A percentile compares a stretch with the other conserved stretches of the same genome.
These are phyloP conservation scores for Suillus hirtellus DNA, from an alignment of 768 basidiomycete species.

Conservation along the genomic window DNA sequence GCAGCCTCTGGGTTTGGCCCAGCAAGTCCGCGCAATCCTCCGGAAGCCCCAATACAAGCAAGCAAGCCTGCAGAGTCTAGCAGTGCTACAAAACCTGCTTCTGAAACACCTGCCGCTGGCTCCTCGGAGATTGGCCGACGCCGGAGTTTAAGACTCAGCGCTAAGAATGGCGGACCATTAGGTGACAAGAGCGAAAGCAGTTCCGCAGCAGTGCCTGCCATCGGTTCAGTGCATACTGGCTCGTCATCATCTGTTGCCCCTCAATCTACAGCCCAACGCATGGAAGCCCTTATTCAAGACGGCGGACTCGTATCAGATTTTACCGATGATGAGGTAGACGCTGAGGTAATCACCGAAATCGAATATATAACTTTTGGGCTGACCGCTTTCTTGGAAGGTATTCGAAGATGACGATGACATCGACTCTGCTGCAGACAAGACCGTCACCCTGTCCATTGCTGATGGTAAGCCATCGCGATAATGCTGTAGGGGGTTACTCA, in stretches of 20 bases:
- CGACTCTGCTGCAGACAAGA: slow-evolving; percentile 76
- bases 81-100: slow-evolving; percentile 29
- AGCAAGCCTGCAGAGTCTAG: slow-evolving; percentile 19
- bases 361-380: slow-evolving; percentile 13
- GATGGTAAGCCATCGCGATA: slow-evolving; percentile 54
- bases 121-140: slow-evolving; percentile 56
- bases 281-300: slow-evolving; percentile 61
- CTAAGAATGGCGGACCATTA: slow-evolving; percentile 48
- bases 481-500: slow-evolving; percentile 3
- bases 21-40: slow-evolving; percentile 38
- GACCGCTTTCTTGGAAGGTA: slow-evolving; percentile 43
- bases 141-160: slow-evolving; percentile 82
- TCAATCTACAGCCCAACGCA: slow-evolving; percentile 21
- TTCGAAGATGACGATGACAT: slow-evolving; percentile 86
- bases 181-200: slow-evolving; percentile 20
- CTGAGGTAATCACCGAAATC: slow-evolving; percentile 47
- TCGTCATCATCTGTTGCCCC: slow-evolving; percentile 27
- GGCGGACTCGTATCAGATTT: slow-evolving; percentile 72
- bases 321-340: slow-evolving; percentile 84
- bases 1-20: slow-evolving; percentile 72
- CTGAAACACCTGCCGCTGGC: slow-evolving; percentile 31
- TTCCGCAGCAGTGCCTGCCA: slow-evolving; percentile 16
- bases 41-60: slow-evolving; percentile 35
- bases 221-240: slow-evolving; percentile 21
- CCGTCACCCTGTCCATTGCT: slow-evolving; percentile 78